These are phyloP conservation scores for Aspergillus leporis DNA, from an alignment of 495 filamentous ascomycete species.

Conservation along the genomic window DNA sequence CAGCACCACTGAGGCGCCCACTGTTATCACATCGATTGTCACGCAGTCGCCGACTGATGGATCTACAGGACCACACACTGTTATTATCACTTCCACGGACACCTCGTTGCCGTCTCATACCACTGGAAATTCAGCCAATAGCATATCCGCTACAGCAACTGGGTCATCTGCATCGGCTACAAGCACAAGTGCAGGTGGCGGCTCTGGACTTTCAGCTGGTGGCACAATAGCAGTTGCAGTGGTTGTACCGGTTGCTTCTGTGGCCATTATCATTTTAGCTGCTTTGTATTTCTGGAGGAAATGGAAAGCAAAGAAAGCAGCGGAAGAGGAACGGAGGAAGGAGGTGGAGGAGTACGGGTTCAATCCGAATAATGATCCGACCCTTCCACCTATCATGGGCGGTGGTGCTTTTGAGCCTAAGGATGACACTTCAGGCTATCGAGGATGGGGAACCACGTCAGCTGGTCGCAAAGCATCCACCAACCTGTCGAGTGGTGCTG, in stretches of 20 bases:
- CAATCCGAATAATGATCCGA: slow-evolving; percentile 92
- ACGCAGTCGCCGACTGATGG: slow-evolving; percentile 23
- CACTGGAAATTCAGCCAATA: slow-evolving; percentile 15
- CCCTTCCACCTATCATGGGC: slow-evolving; percentile 63
- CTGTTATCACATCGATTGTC: slow-evolving; percentile 19
- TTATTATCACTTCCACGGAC: slow-evolving; percentile 34
- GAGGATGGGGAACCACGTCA: slow-evolving; percentile 94
- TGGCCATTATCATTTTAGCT: slow-evolving; percentile 75
- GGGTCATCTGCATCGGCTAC: slow-evolving; percentile 28
- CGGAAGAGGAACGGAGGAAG: slow-evolving; percentile 85
- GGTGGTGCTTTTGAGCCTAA: slow-evolving; percentile 55
- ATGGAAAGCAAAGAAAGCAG: slow-evolving; percentile 78
- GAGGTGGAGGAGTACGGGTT: slow-evolving; percentile 96
- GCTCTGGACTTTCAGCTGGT: slow-evolving; percentile 51
- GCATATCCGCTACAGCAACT: slow-evolving; percentile 32
- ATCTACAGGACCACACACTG: slow-evolving; percentile 22
- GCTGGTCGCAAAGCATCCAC: slow-evolving; percentile 81
- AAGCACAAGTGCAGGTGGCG: slow-evolving; percentile 29
- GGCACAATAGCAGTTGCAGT: slow-evolving; percentile 90
- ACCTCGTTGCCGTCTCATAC: slow-evolving; percentile 20
- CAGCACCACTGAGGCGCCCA: slow-evolving; percentile 14
- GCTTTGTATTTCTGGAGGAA: slow-evolving; percentile 84
- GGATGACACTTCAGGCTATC: slow-evolving; percentile 78
- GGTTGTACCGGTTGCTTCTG: slow-evolving; percentile 86
- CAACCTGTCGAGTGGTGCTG: slow-evolving; percentile 77